Evolutionary conservation across 768 basidiomycete species (phyloP), one percentile per base, ranked within the genome.

Genomic region (Mycena kentingensis): DNA sequence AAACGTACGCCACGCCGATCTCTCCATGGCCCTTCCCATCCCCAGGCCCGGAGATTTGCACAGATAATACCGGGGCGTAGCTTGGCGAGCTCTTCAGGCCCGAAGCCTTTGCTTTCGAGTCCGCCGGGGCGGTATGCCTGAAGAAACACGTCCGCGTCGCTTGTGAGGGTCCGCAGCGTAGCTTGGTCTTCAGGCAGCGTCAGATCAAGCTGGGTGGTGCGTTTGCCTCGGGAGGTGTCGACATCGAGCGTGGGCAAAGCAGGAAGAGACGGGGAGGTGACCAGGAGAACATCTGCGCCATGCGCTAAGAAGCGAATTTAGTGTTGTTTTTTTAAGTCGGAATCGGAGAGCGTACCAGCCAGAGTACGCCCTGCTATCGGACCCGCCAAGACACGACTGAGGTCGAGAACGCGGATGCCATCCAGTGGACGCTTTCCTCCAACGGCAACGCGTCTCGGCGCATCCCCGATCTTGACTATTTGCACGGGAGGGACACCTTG

Each of bases 141-240:
- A 13, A 87, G 61, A 62, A 86, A 85, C 8, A 85, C 81, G 57
- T 85, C 80, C 0, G 77, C 70, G 22, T 72, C 71, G 35, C 61
- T 55, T 16, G 72, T 65, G 1, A 87, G 73, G 1, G 51, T 37
- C 18, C 49, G 49, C 5, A 83, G 69, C 7, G 46, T 71, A 10
- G 63, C 58, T 8, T 54, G 58, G 46, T 78, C 78, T 1, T 52
- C 21, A 6, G 56, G 21, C 2, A 38, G 36, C 3, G 66, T 71
- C 5, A 86, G 70, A 52, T 85, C 80, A 3, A 85, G 75, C 60
- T 85, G 84, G 0, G 82, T 76, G 0, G 83, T 83, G 34, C 82
- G 77, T 64, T 85, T 87, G 1, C 83, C 82, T 6, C 83, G 72
- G 3, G 84, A 82, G 0, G 83, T 85, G 42, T 84, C 83, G 11